Percentiles rank a stretch among this genome's conserved stretches.
Evolutionary conservation across 768 basidiomycete species (phyloP).

Genomic region (Coprinellus aureogranulatus): DNA sequence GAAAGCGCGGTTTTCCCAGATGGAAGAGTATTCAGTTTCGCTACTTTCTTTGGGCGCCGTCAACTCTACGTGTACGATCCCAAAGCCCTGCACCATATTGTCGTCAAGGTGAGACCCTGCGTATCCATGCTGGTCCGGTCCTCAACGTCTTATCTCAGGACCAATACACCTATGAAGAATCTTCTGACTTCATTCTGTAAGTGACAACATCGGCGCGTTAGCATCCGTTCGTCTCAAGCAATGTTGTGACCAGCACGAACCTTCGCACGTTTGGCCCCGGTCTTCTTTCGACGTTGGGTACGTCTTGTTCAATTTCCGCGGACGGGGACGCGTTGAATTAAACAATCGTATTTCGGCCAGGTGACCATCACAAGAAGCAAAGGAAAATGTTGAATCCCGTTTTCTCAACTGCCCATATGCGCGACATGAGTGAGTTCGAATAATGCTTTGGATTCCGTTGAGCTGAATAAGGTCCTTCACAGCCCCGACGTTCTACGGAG

Average conservation of each 20-base stretch:
- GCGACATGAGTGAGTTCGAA: conserved; percentile 32
- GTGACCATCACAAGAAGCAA: conserved; percentile 40
- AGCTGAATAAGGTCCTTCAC: background rate
- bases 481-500: conserved; percentile 38
- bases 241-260: conserved; percentile 5
- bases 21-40: conserved; percentile 25
- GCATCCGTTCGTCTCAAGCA: conserved; percentile 12
- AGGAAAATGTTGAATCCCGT: conserved; percentile 38
- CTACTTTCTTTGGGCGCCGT: background rate
- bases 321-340: background rate
- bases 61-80: conserved; percentile 43
- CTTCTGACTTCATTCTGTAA: conserved; percentile 8
- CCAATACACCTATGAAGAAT: conserved; percentile 23
- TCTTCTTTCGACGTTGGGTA: conserved; percentile 11
- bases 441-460: background rate
- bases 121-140: background rate
- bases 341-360: conserved; percentile 16
- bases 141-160: conserved; percentile 18
- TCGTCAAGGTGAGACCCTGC: conserved; percentile 35
- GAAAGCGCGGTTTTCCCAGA: conserved; percentile 8
- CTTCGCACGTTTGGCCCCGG: conserved; percentile 5
- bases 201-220: conserved; percentile 13
- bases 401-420: conserved; percentile 36
- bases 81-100: conserved; percentile 42
- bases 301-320: background rate